Base-by-base conservation (phyloP, 768 basidiomycete genomes). In the Naganishia vaughanmartiniae region DNA sequence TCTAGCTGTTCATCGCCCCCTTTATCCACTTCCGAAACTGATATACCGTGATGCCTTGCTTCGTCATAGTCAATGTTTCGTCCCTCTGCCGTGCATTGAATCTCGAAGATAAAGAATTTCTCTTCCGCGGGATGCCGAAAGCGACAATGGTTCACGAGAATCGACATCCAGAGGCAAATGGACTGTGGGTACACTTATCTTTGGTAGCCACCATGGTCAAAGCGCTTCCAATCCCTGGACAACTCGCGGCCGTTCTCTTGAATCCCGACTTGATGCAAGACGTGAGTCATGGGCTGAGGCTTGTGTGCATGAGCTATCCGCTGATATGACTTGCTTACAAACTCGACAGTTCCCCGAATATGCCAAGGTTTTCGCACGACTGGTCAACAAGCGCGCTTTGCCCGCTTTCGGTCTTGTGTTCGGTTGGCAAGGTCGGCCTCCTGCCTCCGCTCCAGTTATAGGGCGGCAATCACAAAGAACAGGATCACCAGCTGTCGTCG, bases 41-140 rank as follows among this genome's bases (percentile, higher is more conserved):
- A 39, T 9, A 7, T n/a, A 6, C 24, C 9, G 3, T 24, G 2
- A n/a, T 39, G 36, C 45, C 19, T 15, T 34, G 24, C 34, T 39
- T 10, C 30, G 5, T 5, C 28, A 26, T 30, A 63, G 60, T 63
- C 60, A 63, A 63, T 26, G 60, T 63, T 21, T 42, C 60, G 1
- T 42, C 39, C 60, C 39, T 63, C 4, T 63, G 60, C 26, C 36
- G 36, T 28, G 17, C 60, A 14, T 30, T 63, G 24, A 45, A 15
- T 2, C 39, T 42, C n/a, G 36, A n/a, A 12, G 39, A 63, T 19
- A 17, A 28, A 24, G 26, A 24, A 30, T 26, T 12, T 2, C 42
- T 30, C 26, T 45, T 63, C 60, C 24, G 24, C 11, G 15, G 15
- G 3, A 5, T 63, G 21, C 60, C 60, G 21, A 34, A 15, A 14